Evolutionary conservation across 768 basidiomycete genomes (phyloP).

Genomic region (Mycena filopes): DNA sequence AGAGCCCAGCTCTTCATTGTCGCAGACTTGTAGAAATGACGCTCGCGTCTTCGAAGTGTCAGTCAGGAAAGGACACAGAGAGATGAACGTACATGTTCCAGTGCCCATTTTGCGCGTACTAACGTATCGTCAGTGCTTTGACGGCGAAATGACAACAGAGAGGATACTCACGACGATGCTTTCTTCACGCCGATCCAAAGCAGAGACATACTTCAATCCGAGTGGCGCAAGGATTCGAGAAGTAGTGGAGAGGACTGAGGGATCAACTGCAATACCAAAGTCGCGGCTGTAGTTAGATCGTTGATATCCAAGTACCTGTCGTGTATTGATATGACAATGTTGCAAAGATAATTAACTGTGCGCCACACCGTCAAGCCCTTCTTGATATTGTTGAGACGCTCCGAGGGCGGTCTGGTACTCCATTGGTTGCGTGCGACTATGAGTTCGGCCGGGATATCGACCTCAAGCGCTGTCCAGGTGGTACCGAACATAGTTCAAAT

Average conservation of each 20-base stretch:
- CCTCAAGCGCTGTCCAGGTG: slow-evolving; percentile 75
- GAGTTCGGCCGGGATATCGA: slow-evolving; percentile 72
- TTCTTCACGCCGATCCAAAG: slow-evolving; percentile 47
- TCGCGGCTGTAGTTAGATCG: slow-evolving; percentile 53
- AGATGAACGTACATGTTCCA: slow-evolving; percentile 75
- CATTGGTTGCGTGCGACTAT: slow-evolving; percentile 70
- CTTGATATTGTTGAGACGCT: slow-evolving; percentile 64
- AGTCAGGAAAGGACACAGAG: slow-evolving; percentile 34
- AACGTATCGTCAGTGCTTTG: not conserved
- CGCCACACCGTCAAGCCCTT: slow-evolving; percentile 61
- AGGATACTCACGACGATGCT: slow-evolving; percentile 23
- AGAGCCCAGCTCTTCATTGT: slow-evolving; percentile 68
- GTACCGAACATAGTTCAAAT: slow-evolving; percentile 71
- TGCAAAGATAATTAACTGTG: not conserved
- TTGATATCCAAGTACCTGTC: slow-evolving; percentile 47
- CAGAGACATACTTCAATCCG: slow-evolving; percentile 56
- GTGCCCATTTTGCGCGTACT: slow-evolving; percentile 71
- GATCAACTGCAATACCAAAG: slow-evolving; percentile 53
- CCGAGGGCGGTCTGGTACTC: slow-evolving; percentile 69
- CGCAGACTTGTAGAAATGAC: slow-evolving; percentile 68
- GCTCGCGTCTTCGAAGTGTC: slow-evolving; percentile 63
- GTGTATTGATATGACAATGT: slow-evolving; percentile 28
- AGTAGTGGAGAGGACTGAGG: slow-evolving; percentile 48
- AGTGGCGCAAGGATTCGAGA: slow-evolving; percentile 61
- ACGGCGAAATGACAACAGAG: not conserved